Conservation (phyloP, 345 rosid species). For the Aquilaria yunnanensis region DNA sequence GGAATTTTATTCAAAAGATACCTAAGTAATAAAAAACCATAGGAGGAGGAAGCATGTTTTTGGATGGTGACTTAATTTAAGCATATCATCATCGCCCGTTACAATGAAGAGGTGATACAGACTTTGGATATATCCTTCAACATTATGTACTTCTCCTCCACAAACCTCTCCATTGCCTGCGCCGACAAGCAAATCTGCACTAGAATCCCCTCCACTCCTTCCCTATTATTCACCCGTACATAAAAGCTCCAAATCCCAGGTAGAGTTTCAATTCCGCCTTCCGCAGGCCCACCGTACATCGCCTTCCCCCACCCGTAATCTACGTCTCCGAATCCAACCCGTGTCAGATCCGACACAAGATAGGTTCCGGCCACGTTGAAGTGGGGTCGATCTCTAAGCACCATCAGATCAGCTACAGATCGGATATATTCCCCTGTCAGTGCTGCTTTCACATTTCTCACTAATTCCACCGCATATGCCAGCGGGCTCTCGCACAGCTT, state of each 20-base stretch:
- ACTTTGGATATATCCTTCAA: neutral
- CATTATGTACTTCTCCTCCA: slow-evolving; percentile 5
- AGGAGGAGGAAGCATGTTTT: too few relatives aligned
- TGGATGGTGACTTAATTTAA: too few relatives aligned
- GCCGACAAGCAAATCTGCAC: slow-evolving; percentile 17
- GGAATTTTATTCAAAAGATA: too few relatives aligned
- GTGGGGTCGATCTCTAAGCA: slow-evolving; percentile 20
- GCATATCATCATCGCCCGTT: too few relatives aligned
- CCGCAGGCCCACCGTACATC: slow-evolving; percentile 25
- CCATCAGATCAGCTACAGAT: slow-evolving; percentile 16
- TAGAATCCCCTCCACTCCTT: slow-evolving; percentile 20
- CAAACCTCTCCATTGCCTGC: slow-evolving; percentile 17
- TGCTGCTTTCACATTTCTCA: slow-evolving; percentile 21
- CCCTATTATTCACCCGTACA: slow-evolving; percentile 19
- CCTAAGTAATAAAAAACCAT: too few relatives aligned
- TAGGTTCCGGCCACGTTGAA: slow-evolving; percentile 20
- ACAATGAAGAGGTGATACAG: too few relatives aligned
- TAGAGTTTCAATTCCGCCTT: slow-evolving; percentile 27
- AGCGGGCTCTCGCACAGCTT: slow-evolving; percentile 17
- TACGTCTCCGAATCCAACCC: slow-evolving; percentile 22
- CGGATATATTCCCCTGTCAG: slow-evolving; percentile 20
- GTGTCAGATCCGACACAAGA: slow-evolving; percentile 28
- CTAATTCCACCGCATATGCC: slow-evolving; percentile 27
- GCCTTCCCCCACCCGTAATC: slow-evolving; percentile 42
- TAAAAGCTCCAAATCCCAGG: slow-evolving; percentile 26